phyloP scores from a whole-genome alignment of 352 stramenopile genomes.

The Phytophthora megakarya region DNA sequence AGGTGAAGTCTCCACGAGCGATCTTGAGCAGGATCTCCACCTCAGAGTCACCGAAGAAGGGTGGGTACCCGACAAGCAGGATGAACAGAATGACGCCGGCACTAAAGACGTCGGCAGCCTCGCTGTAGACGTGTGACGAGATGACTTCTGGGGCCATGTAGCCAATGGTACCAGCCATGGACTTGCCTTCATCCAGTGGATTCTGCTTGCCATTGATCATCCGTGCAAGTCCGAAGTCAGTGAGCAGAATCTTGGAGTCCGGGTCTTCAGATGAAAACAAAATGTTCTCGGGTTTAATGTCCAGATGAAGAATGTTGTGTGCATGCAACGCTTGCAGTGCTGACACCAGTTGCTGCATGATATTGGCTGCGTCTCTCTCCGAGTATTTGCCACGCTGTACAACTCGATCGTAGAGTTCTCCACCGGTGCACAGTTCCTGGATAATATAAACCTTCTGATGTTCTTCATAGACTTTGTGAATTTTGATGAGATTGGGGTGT shows the following conservation, averaged over 20 bases:
- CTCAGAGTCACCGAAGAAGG: constrained; percentile 74
- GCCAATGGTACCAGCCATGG: constrained; percentile 76
- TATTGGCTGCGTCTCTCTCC: constrained; percentile 61
- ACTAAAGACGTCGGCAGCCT: constrained; percentile 78
- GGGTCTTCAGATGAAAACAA: constrained; percentile 54
- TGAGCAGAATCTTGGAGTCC: constrained; percentile 71
- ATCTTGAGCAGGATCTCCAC: constrained; percentile 84
- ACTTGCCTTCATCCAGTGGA: constrained; percentile 59
- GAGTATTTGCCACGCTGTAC: constrained; percentile 69
- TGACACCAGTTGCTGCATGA: constrained; percentile 71
- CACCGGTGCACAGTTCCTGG: constrained; percentile 70
- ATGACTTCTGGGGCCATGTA: constrained; percentile 85
- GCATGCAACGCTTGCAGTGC: constrained; percentile 67
- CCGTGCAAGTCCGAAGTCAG: constrained; percentile 74
- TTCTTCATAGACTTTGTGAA: constrained; percentile 86
- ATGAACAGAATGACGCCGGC: constrained; percentile 86
- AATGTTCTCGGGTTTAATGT: constrained; percentile 88
- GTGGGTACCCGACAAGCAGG: constrained; percentile 75
- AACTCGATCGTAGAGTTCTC: constrained; percentile 80
- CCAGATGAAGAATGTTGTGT: constrained; percentile 81
- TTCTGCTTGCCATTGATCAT: constrained; percentile 80
- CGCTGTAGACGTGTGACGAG: constrained; percentile 65
- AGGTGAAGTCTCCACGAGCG: constrained; percentile 72
- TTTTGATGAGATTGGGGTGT: constrained; percentile 76
- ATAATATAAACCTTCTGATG: constrained; percentile 84